Conservation (phyloP, 176 grass and related monocot species). For the Aechmea fasciata region DNA sequence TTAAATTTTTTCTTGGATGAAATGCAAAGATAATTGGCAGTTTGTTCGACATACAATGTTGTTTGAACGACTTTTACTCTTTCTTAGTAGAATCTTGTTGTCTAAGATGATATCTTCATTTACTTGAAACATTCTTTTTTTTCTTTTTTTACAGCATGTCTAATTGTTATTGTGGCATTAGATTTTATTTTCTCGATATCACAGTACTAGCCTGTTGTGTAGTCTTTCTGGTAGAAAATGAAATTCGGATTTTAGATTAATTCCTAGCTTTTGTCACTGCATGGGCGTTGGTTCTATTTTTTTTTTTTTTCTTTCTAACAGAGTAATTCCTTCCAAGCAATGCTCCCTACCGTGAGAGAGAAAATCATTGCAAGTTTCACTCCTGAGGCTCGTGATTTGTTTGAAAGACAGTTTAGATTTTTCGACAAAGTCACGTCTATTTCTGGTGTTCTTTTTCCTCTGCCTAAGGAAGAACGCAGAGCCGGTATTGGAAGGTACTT, state of each 20-base stretch:
- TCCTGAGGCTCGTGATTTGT: slow-evolving; percentile 68
- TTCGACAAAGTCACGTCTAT: slow-evolving; percentile 97
- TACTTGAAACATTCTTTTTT: background rate
- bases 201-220: background rate
- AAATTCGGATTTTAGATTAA: background rate
- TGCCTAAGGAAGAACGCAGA: slow-evolving; percentile 91
- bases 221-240: background rate
- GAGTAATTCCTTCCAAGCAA: slow-evolving; percentile 63
- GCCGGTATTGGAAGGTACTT: slow-evolving; percentile 83
- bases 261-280: background rate
- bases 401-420: slow-evolving; percentile 77
- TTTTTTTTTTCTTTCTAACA: slow-evolving; percentile 28
- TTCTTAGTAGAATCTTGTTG: background rate
- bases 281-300: background rate
- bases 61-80: background rate
- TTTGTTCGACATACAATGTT: background rate
- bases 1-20: too few relatives aligned
- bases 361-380: slow-evolving; percentile 90
- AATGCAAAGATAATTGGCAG: background rate
- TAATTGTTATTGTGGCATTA: too few relatives aligned
- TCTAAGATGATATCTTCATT: too few relatives aligned
- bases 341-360: slow-evolving; percentile 64
- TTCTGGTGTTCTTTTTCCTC: slow-evolving; percentile 90
- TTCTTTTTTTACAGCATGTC: background rate
- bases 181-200: too few relatives aligned